Percentiles rank a stretch among this genome's conserved stretches.
phyloP scores from a whole-genome alignment of 495 filamentous ascomycete species.

The Aspergillus homomorphus region DNA sequence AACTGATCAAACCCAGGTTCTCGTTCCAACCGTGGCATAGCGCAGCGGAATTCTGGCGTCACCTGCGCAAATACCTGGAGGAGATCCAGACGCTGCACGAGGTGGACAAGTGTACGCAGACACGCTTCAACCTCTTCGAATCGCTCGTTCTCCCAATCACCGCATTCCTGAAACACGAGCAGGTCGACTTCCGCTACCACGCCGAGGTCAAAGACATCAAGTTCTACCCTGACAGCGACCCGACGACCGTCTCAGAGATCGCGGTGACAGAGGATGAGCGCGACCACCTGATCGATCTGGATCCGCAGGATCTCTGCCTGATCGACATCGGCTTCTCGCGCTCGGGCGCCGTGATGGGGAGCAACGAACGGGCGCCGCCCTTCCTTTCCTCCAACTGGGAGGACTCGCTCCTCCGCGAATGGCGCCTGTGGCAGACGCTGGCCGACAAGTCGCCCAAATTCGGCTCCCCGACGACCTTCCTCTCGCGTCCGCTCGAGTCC shows the following conservation, averaged over 20 bases:
- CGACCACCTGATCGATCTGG: constrained; percentile 15
- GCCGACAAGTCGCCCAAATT: constrained; percentile 20
- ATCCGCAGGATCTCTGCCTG: constrained; percentile 24
- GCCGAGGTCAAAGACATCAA: constrained; percentile 18
- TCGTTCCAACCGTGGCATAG: constrained; percentile 40
- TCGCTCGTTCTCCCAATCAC: constrained; percentile 36
- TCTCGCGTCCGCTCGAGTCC: constrained; percentile 26
- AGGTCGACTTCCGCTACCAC: constrained; percentile 38
- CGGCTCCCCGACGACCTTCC: constrained; percentile 37
- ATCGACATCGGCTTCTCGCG: constrained; percentile 23
- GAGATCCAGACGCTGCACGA: constrained; percentile 26
- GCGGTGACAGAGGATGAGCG: constrained; percentile 7
- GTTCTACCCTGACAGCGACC: constrained; percentile 10
- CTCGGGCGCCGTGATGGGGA: constrained; percentile 20
- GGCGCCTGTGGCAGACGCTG: constrained; percentile 26
- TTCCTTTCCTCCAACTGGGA: constrained; percentile 6
- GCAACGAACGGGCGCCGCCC: constrained; percentile 12
- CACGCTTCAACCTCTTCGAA: constrained; percentile 35
- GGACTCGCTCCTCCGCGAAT: constrained; percentile 21
- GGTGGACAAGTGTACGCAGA: constrained; percentile 20
- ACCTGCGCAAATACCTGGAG: constrained; percentile 21
- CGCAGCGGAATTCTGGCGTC: constrained; percentile 29
- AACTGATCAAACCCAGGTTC: constrained; percentile 22
- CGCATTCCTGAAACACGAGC: constrained; percentile 31
- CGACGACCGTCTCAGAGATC: constrained; percentile 17